These are phyloP conservation scores for Monilinia fructicola DNA, from an alignment of 2,329 filamentous ascomycete species.

Conservation along the genomic window DNA sequence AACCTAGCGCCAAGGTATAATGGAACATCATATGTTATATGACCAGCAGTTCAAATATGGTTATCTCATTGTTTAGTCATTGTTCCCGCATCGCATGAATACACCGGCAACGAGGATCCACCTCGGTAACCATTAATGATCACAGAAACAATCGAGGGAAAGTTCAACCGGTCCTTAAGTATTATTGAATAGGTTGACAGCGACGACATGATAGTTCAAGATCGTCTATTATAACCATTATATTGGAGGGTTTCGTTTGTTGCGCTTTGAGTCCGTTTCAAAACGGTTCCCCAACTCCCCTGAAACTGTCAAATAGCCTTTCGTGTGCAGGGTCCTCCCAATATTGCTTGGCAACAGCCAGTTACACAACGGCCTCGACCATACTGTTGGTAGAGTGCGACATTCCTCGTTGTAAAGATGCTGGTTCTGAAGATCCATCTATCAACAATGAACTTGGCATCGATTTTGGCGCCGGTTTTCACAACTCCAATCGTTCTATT, in stretches of 20 bases:
- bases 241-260: neutral
- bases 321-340: neutral
- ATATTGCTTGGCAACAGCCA: constrained; percentile 8
- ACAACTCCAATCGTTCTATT: constrained; percentile 1
- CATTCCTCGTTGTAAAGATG: constrained; percentile 1
- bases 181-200: neutral
- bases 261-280: constrained; percentile 18
- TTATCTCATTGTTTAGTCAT: neutral
- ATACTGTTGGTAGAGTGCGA: neutral
- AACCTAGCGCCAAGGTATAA: neutral
- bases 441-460: constrained; percentile 19
- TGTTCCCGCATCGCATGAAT: neutral
- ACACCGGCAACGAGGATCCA: neutral
- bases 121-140: neutral
- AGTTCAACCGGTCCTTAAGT: neutral
- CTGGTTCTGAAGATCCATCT: neutral
- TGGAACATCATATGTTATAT: neutral
- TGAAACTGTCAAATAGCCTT: constrained; percentile 14
- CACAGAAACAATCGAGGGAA: neutral
- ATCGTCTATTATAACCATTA: neutral
- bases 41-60: neutral
- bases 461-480: constrained; percentile 1
- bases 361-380: neutral
- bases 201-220: neutral
- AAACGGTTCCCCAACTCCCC: constrained; percentile 12